Evolutionary conservation across 1,284 basidiomycete genomes (phyloP).

Genomic region (Trametes pubescens): DNA sequence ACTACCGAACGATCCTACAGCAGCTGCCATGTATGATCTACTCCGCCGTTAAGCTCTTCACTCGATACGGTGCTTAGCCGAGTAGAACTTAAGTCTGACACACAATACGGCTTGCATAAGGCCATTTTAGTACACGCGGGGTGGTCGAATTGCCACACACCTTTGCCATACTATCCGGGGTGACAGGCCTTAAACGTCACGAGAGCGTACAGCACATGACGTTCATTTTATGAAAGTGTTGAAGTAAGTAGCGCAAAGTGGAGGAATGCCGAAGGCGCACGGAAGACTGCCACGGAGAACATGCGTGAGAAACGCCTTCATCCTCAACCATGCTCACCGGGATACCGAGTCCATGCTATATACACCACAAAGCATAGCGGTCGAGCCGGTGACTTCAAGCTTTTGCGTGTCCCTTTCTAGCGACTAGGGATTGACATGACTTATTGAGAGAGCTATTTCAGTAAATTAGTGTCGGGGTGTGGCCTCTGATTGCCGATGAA

Average conservation of each 20-base stretch:
- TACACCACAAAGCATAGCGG: no score
- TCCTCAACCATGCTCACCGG: no score
- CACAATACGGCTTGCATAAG: not conserved
- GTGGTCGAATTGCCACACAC: not conserved
- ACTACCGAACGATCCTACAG: not conserved
- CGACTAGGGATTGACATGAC: no score
- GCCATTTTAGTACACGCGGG: not conserved
- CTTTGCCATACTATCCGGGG: not conserved
- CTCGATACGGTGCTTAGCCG: not conserved
- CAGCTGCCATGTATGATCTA: not conserved
- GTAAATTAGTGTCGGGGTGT: no score
- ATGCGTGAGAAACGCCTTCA: no score
- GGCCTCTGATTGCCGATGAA: no score
- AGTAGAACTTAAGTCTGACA: not conserved
- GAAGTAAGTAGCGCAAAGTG: not conserved
- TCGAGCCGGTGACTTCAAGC: no score
- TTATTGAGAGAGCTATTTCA: no score
- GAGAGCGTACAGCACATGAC: not conserved
- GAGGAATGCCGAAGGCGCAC: not conserved
- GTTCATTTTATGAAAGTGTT: not conserved
- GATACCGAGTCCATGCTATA: no score
- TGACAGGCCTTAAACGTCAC: not conserved
- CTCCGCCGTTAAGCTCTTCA: conserved; percentile 1
- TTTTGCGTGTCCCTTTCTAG: no score
- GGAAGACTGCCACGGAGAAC: no score